Base-by-base conservation (phyloP, 495 filamentous ascomycete species). In the Penicillium herquei region DNA sequence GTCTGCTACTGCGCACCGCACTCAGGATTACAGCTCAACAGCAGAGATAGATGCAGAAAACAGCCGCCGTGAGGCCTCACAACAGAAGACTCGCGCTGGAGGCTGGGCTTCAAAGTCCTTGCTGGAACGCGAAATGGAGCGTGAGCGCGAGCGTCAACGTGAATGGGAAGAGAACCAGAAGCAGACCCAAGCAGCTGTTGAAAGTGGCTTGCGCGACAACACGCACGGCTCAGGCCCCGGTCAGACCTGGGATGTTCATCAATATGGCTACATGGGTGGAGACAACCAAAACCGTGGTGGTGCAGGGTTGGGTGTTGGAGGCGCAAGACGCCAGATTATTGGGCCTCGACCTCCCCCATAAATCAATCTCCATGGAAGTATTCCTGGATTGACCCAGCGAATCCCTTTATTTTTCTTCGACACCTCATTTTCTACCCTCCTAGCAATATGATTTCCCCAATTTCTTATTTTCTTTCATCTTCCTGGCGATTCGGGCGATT, bases 131-230 rank as follows among this genome's bases (percentile, higher is more conserved):
- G 94, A 98, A 68, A 96, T 97, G 90, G 94, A 98, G 70, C 82
- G 89, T 58, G 94, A 98, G 72, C 82, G 95, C 10, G 89, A 96
- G 68, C 81, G 93, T 39, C 94, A 98, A 73, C 79, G 83, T 49
- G 94, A 98, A 62, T 98, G 94, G 94, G 94, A 98, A 63, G 88
- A 93, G 52, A 80, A 82, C n/a, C 94, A 97, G 72, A 81, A 87
- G 54, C 86, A 86, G 58, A 87, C 84, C 2, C 76, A 81, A 46
- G 77, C 78, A 42, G 85, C 82, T 6, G 78, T 26, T 26, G 21
- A 26, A 2, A 26, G 21, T 4, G 21, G 21, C 21, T 2, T 78
- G 21, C 57, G 59, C 14, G 76, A 74, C 58, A 59, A 62, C 58
- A 80, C 57, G 61, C 78, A 55, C 64, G 86, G 61, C 69, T 81